phyloP scores from a whole-genome alignment of 139 green algal genomes.

The Chlamydomonas eustigma region DNA sequence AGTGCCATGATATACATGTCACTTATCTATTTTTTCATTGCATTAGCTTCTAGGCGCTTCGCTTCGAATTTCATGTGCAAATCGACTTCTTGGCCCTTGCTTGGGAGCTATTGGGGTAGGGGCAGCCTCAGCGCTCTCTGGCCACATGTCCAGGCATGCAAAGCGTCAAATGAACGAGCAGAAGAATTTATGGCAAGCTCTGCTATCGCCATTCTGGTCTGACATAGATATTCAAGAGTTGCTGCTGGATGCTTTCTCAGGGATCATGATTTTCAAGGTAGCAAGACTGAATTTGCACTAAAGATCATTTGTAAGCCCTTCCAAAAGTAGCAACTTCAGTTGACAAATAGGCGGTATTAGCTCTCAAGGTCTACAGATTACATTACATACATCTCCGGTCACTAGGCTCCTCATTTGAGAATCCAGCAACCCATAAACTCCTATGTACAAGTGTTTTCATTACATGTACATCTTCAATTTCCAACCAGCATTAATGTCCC shows the following conservation, averaged over 20 bases:
- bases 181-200: background rate
- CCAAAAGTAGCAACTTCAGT: too few species aligned
- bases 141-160: background rate
- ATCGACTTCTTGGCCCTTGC: background rate
- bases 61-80: background rate
- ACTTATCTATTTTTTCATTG: too few species aligned
- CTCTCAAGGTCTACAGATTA: too few species aligned
- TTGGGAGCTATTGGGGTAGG: background rate
- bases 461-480: background rate
- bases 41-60: background rate
- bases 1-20: too few species aligned
- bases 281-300: too few species aligned
- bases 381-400: too few species aligned
- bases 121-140: background rate
- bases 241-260: constrained; percentile 2
- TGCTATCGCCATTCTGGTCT: background rate
- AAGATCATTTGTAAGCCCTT: too few species aligned
- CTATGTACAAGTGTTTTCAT: background rate
- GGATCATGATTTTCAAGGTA: constrained; percentile 9
- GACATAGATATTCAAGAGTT: background rate
- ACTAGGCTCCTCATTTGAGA: too few species aligned
- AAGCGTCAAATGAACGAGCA: background rate
- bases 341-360: too few species aligned
- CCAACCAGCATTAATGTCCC: too few species aligned
- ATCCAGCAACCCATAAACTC: too few species aligned